phyloP scores from a whole-genome alignment of 129 eudicot genomes.

The Solidago caesia region DNA sequence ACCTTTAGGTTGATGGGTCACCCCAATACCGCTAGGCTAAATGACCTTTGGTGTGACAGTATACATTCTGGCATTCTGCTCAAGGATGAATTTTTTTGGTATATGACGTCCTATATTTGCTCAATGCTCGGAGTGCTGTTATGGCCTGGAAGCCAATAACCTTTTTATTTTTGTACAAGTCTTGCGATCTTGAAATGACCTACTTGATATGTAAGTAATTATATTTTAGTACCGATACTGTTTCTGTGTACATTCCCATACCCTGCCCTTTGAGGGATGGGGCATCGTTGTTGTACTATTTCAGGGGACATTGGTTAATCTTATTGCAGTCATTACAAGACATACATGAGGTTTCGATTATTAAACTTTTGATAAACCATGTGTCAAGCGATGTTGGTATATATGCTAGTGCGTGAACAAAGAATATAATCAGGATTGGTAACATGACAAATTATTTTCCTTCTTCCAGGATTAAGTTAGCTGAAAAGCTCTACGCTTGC shows the following conservation, averaged over 20 bases:
- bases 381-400: not conserved
- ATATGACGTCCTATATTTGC: not conserved
- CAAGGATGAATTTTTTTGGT: not conserved
- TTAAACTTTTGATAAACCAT: not conserved
- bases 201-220: not conserved
- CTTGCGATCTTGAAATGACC: constrained; percentile 11
- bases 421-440: not conserved
- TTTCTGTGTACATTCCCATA: not conserved
- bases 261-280: too few species aligned
- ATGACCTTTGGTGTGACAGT: too few species aligned
- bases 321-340: not conserved
- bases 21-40: too few species aligned
- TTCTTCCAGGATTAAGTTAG: constrained; percentile 16
- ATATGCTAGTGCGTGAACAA: not conserved
- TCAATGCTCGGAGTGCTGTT: not conserved
- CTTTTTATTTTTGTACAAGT: not conserved
- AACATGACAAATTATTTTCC: not conserved
- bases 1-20: too few species aligned
- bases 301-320: constrained; percentile 1
- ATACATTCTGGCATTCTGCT: not conserved
- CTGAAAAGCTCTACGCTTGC: not conserved
- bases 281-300: not conserved
- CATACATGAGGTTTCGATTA: not conserved
- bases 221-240: not conserved
- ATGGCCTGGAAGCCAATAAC: not conserved